phyloP scores from a whole-genome alignment of 1,139 yeast species.

The Pichia sp. region DNA sequence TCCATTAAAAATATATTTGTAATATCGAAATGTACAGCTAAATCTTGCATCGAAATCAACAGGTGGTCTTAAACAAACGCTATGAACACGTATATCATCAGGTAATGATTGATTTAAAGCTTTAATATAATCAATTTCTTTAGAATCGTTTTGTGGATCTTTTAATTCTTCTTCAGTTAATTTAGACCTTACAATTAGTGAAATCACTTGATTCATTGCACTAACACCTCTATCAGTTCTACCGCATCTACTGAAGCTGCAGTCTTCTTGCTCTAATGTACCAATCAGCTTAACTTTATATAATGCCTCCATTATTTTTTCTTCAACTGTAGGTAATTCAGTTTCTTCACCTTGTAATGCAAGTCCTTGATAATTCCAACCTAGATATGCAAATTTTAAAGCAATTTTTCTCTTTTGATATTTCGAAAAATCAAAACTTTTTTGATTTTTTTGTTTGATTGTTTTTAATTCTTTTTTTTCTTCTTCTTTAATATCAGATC shows the following conservation, averaged over 20 bases:
- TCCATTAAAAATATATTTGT: slow-evolving; percentile 66
- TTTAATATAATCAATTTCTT: slow-evolving; percentile 71
- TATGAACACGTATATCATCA: slow-evolving; percentile 72
- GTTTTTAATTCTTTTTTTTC: background rate
- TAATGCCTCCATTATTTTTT: slow-evolving; percentile 65
- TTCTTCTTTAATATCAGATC: slow-evolving; percentile 5
- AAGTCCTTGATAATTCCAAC: slow-evolving; percentile 91
- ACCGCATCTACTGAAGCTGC: slow-evolving; percentile 87
- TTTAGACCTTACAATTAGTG: slow-evolving; percentile 68
- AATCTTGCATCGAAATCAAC: slow-evolving; percentile 83
- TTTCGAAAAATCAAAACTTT: slow-evolving; percentile 62
- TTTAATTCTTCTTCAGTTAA: slow-evolving; percentile 51
- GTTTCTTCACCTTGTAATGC: slow-evolving; percentile 74
- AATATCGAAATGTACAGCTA: slow-evolving; percentile 78
- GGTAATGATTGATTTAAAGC: slow-evolving; percentile 77
- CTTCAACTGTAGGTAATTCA: slow-evolving; percentile 84
- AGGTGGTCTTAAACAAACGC: slow-evolving; percentile 80
- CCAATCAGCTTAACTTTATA: slow-evolving; percentile 61
- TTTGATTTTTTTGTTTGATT: slow-evolving; percentile 29
- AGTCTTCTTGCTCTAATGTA: slow-evolving; percentile 49
- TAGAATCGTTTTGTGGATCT: slow-evolving; percentile 48
- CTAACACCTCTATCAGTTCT: slow-evolving; percentile 96
- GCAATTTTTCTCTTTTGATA: slow-evolving; percentile 70
- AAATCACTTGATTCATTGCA: slow-evolving; percentile 92
- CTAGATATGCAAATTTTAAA: slow-evolving; percentile 75